A percentile compares a stretch with the other conserved stretches of the same genome.
These are phyloP conservation scores for Picochlorum sp. DNA, from an alignment of 139 green algal species.

Conservation along the genomic window DNA sequence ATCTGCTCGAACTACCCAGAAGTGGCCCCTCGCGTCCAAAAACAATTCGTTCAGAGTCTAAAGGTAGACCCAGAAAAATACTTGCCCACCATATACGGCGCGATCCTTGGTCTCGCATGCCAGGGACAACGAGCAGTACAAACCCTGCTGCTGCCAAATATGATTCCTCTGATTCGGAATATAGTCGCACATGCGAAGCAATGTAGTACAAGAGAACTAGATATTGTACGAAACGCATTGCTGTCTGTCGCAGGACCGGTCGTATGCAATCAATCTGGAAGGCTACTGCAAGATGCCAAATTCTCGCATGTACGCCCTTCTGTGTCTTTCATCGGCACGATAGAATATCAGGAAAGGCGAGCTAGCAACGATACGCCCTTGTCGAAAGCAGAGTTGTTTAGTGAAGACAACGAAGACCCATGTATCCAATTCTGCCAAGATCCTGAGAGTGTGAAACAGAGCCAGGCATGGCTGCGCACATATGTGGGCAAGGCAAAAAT, in stretches of 20 bases:
- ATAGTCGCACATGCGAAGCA: background rate
- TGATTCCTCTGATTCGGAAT: conserved; percentile 50
- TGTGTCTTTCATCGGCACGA: too few relatives aligned
- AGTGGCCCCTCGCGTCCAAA: conserved; percentile 49
- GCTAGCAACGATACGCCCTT: too few relatives aligned
- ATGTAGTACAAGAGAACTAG: background rate
- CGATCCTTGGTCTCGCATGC: conserved; percentile 49
- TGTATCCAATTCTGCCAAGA: background rate
- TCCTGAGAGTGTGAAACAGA: background rate
- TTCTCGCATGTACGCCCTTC: too few relatives aligned
- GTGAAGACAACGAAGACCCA: background rate
- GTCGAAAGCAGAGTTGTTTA: background rate
- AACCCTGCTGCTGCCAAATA: conserved; percentile 62
- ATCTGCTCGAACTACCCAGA: conserved; percentile 52
- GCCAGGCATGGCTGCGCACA: background rate
- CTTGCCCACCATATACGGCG: conserved; percentile 52
- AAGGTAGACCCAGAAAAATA: conserved; percentile 30
- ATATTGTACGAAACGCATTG: background rate
- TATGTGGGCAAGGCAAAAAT: background rate
- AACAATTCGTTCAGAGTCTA: conserved; percentile 39
- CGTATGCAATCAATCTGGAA: too few relatives aligned
- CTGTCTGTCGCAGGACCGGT: background rate
- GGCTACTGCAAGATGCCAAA: too few relatives aligned
- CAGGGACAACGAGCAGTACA: conserved; percentile 53
- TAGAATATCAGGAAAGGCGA: too few relatives aligned